A percentile compares a stretch with the other conserved stretches of the same genome.
Conservation (phyloP, 306 rosid species). For the Ochetophila trinervis region DNA sequence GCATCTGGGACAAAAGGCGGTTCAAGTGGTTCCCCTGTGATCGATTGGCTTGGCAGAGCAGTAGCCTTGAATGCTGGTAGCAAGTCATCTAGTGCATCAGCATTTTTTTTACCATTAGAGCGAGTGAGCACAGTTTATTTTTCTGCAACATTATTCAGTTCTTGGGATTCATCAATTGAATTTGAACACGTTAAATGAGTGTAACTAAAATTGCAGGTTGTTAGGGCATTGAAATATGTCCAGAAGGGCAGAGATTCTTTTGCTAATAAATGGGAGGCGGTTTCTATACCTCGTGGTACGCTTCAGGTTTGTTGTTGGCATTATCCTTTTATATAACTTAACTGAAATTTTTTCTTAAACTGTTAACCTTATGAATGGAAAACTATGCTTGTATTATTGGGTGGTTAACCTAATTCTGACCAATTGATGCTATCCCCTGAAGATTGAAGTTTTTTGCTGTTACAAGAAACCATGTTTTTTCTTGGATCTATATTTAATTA, state of each 20-base stretch:
- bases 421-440: background rate
- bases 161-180: slow-evolving; percentile 18
- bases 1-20: slow-evolving; percentile 99
- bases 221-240: slow-evolving; percentile 78
- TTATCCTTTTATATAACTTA: slow-evolving; percentile 19
- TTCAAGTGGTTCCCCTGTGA: slow-evolving; percentile 96
- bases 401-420: background rate
- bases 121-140: slow-evolving; percentile 54
- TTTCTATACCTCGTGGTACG: slow-evolving; percentile 92
- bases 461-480: background rate
- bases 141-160: slow-evolving; percentile 11
- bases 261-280: slow-evolving; percentile 70
- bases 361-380: background rate
- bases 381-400: background rate
- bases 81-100: slow-evolving; percentile 94
- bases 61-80: slow-evolving; percentile 98
- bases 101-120: slow-evolving; percentile 86
- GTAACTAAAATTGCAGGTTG: slow-evolving; percentile 61
- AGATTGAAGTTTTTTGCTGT: background rate
- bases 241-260: slow-evolving; percentile 61
- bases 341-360: slow-evolving; percentile 5
- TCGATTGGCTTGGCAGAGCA: slow-evolving; percentile 93
- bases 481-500: background rate
- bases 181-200: slow-evolving; percentile 17
- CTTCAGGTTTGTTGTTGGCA: slow-evolving; percentile 82